These are phyloP conservation scores for Boletus rufocinnamomeus DNA, from an alignment of 768 basidiomycete species.

Conservation along the genomic window DNA sequence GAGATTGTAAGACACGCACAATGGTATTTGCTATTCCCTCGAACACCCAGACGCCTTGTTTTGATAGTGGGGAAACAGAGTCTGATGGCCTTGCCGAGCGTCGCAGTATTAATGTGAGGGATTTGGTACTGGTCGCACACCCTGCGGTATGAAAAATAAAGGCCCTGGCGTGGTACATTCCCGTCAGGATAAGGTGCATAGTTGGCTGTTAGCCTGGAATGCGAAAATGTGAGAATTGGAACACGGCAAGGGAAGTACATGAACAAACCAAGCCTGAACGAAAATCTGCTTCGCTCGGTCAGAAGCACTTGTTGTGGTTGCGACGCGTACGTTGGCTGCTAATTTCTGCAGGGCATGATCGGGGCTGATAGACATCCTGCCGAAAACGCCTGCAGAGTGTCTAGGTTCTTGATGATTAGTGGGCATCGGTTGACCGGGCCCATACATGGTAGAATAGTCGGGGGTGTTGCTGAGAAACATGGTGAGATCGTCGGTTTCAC, in stretches of 20 bases:
- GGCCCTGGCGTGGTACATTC: slow-evolving; percentile 90
- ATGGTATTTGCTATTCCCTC: slow-evolving; percentile 97
- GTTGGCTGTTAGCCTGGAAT: slow-evolving; percentile 80
- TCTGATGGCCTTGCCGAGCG: slow-evolving; percentile 91
- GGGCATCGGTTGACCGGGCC: slow-evolving; percentile 42
- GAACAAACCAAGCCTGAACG: slow-evolving; percentile 83
- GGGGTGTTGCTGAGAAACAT: slow-evolving; percentile 65
- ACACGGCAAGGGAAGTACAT: slow-evolving; percentile 18
- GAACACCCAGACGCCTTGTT: slow-evolving; percentile 87
- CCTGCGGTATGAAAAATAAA: slow-evolving; percentile 90
- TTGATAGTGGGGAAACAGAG: slow-evolving; percentile 94
- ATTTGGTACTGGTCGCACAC: slow-evolving; percentile 93
- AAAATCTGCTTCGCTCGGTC: slow-evolving; percentile 92
- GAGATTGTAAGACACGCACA: slow-evolving; percentile 56
- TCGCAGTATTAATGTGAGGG: slow-evolving; percentile 94
- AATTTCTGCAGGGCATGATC: slow-evolving; percentile 85
- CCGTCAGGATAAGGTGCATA: slow-evolving; percentile 91
- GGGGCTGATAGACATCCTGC: slow-evolving; percentile 71
- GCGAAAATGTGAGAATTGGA: slow-evolving; percentile 22
- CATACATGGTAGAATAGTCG: slow-evolving; percentile 72
- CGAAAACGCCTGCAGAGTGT: slow-evolving; percentile 73
- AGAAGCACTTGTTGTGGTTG: slow-evolving; percentile 88
- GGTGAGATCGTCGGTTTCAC: slow-evolving; percentile 85
- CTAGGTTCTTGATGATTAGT: slow-evolving; percentile 46
- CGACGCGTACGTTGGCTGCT: slow-evolving; percentile 82